Percentiles rank a stretch among this genome's conserved stretches.
Evolutionary conservation across 768 basidiomycete genomes (phyloP).

Genomic region (Mycena crocata): DNA sequence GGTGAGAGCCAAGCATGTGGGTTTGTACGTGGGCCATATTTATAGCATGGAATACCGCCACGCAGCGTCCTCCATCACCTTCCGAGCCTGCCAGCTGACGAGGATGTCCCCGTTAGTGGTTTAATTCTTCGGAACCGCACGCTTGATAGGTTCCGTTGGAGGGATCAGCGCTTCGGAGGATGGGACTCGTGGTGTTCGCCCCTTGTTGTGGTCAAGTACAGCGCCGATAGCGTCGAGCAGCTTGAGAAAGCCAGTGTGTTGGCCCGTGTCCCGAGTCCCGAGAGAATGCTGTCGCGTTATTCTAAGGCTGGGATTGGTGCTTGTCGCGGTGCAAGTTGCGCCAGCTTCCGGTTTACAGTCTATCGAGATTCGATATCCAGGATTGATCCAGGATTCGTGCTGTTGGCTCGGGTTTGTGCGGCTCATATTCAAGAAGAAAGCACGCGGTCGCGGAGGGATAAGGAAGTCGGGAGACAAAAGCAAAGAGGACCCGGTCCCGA

Average conservation of each 20-base stretch:
- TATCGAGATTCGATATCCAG: too few relatives aligned
- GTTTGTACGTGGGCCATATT: background rate
- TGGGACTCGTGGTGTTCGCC: background rate
- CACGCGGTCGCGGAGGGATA: too few relatives aligned
- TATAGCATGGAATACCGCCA: background rate
- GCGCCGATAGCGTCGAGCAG: background rate
- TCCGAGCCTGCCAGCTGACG: background rate
- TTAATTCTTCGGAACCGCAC: background rate
- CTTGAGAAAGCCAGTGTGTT: background rate
- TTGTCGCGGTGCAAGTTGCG: too few relatives aligned
- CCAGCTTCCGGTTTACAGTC: too few relatives aligned
- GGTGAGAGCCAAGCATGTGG: conserved; percentile 2
- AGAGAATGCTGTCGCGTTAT: too few relatives aligned
- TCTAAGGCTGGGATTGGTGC: too few relatives aligned
- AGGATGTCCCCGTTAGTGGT: background rate
- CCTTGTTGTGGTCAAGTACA: background rate
- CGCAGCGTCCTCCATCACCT: background rate
- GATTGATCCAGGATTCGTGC: too few relatives aligned
- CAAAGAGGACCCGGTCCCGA: too few relatives aligned
- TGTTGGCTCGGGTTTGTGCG: too few relatives aligned
- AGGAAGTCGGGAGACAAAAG: too few relatives aligned
- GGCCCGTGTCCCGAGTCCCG: background rate
- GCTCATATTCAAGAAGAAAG: too few relatives aligned
- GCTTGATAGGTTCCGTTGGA: background rate
- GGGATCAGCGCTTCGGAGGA: too few relatives aligned